These are phyloP conservation scores for Pseudovirgaria hyperparasitica DNA, from an alignment of 2,329 filamentous ascomycete genomes.

Conservation along the genomic window DNA sequence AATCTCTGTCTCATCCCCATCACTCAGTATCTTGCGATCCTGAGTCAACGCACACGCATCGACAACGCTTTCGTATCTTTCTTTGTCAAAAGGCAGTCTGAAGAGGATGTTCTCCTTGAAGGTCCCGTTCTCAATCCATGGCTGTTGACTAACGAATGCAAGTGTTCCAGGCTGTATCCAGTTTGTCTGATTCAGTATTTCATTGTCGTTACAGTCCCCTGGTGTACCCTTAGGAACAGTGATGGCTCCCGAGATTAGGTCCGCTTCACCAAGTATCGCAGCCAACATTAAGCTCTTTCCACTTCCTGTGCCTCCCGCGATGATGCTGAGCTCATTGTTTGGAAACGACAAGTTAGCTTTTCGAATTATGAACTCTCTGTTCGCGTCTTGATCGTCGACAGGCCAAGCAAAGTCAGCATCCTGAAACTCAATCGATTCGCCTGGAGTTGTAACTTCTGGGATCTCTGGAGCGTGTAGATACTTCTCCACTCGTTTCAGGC, in stretches of 20 bases:
- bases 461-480: conserved; percentile 59
- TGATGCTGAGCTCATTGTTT: conserved; percentile 53
- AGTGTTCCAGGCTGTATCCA: conserved; percentile 60
- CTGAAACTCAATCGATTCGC: conserved; percentile 51
- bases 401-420: conserved; percentile 64
- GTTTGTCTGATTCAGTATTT: no score
- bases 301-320: conserved; percentile 65
- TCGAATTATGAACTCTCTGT: conserved; percentile 51
- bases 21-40: conserved; percentile 62
- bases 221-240: conserved; percentile 27
- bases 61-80: conserved; percentile 59
- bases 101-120: conserved; percentile 71
- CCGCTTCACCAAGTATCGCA: conserved; percentile 62
- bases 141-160: conserved; percentile 53
- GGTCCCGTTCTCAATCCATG: conserved; percentile 71
- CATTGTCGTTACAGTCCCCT: no score
- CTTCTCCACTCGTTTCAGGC: conserved; percentile 55
- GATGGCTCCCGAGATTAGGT: conserved; percentile 51
- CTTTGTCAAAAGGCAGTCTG: conserved; percentile 54
- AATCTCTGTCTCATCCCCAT: conserved; percentile 70
- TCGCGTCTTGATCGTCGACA: conserved; percentile 47
- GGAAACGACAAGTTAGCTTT: conserved; percentile 57
- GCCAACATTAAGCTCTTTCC: conserved; percentile 67
- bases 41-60: conserved; percentile 61
- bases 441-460: conserved; percentile 38